Base-by-base conservation (phyloP, 768 basidiomycete genomes). In the Podaxis sp. region DNA sequence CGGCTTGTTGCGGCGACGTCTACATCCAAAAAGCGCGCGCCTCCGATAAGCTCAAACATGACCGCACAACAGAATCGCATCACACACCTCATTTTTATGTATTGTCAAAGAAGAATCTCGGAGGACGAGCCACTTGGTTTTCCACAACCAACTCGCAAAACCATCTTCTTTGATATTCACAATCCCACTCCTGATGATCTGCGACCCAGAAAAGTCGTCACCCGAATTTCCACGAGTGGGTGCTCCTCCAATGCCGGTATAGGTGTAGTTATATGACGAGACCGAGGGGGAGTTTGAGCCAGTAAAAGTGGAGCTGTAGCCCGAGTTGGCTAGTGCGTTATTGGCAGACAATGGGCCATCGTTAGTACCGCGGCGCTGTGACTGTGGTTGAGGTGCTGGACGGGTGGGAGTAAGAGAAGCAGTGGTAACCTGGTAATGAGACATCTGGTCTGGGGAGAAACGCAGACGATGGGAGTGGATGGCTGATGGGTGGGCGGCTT, bases 141-240 rank as follows among this genome's bases (percentile, higher is more conserved):
- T 86, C 88, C 96, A 98, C 55, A 97, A 82, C 83, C 93, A 95
- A 65, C 90, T 91, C 2, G 91, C 87, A 65, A 98, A 87, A 2
- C 94, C 92, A 55, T 97, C 96, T 74, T 99, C 96, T 80, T 98
- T 98, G 69, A 96, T 80, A 72, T 83, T 89, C 50, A 92, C 94
- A 47, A 77, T 77, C n/a, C 91, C 96, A 59, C 77, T 77, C 49
- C 93, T 79, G 51, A 94, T 76, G 56, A 90, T 72, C 53, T 85
- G 81, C 1, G 79, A 71, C 59, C 74, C 76, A 22, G 65, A 63
- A n/a, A 70, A 59, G 17, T 75, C 72, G 13, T 77, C 75, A 24
- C 68, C 63, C 2, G 54, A 19, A 24, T 61, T 61, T 43, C 74
- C 77, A 59, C 86, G 81, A 73, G 84, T 83, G 29, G 92, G 92